Conservation (phyloP, 2,329 filamentous ascomycete genomes). For the Phialophora tarda region DNA sequence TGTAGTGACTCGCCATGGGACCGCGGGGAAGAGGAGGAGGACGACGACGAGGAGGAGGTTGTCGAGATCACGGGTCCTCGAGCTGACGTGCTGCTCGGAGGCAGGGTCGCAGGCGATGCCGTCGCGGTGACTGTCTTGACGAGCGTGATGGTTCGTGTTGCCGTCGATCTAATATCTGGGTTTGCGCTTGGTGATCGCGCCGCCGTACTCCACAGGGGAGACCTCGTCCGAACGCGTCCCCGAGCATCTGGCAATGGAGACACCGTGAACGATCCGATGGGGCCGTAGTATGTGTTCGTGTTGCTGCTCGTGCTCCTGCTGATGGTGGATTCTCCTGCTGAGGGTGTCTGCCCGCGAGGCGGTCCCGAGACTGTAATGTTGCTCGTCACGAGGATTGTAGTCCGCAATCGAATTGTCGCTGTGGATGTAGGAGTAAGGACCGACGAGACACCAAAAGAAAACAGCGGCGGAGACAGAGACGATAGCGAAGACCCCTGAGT, state of each 20-base stretch:
- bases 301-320: not conserved
- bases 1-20: not conserved
- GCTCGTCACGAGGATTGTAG: constrained; percentile 1
- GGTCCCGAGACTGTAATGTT: not conserved
- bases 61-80: not conserved
- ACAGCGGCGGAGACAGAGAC: too few relatives aligned
- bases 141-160: not conserved
- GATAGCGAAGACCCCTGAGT: not conserved
- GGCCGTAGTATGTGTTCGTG: not conserved
- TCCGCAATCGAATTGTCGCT: not conserved
- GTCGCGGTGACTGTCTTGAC: not conserved
- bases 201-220: not conserved
- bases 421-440: not conserved
- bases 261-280: not conserved
- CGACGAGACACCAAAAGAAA: not conserved
- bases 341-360: not conserved
- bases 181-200: not conserved
- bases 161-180: not conserved
- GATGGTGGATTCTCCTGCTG: not conserved
- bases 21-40: not conserved
- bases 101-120: not conserved
- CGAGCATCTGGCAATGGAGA: not conserved
- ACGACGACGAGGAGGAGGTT: not conserved
- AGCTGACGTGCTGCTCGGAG: not conserved
- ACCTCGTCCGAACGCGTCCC: not conserved